Evolutionary conservation across 1,284 basidiomycete species (phyloP).

Genomic region (Sporisorium iseilematis-ciliati): DNA sequence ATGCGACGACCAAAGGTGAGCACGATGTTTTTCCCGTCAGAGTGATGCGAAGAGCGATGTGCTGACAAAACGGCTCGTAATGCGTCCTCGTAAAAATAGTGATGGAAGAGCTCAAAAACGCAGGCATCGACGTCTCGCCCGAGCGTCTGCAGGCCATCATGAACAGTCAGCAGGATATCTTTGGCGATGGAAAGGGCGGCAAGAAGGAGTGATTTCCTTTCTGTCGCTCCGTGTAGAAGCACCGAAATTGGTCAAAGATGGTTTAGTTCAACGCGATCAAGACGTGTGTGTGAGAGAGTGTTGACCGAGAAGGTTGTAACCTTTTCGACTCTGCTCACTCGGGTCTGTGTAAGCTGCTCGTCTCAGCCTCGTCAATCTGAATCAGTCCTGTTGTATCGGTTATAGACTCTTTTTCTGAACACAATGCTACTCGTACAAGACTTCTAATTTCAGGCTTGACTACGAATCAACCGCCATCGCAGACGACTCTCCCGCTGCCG

Average conservation of each 20-base stretch:
- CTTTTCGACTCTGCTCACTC: too few relatives aligned
- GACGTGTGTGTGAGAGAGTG: too few relatives aligned
- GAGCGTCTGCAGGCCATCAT: conserved; percentile 57
- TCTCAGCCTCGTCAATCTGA: not conserved
- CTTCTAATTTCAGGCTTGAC: not conserved
- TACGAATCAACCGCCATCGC: conserved; percentile 64
- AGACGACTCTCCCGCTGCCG: conserved; percentile 16
- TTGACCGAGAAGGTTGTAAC: too few relatives aligned
- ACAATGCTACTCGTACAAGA: conserved; percentile 34
- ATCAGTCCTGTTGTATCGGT: not conserved
- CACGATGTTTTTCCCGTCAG: not conserved
- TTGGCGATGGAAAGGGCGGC: conserved; percentile 27
- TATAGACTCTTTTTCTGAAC: not conserved
- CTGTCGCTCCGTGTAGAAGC: not conserved
- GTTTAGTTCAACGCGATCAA: too few relatives aligned
- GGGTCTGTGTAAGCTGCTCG: not conserved
- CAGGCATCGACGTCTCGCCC: conserved; percentile 61
- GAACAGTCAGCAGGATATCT: conserved; percentile 37
- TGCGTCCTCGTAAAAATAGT: conserved; percentile 24
- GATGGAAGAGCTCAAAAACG: conserved; percentile 61
- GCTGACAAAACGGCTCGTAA: not conserved
- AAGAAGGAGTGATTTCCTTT: conserved; percentile 18
- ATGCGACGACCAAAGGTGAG: conserved; percentile 57
- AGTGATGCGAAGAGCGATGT: not conserved
- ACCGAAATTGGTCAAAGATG: too few relatives aligned